phyloP scores from a whole-genome alignment of 83 land plant species.

The Diphasiastrum complanatum region DNA sequence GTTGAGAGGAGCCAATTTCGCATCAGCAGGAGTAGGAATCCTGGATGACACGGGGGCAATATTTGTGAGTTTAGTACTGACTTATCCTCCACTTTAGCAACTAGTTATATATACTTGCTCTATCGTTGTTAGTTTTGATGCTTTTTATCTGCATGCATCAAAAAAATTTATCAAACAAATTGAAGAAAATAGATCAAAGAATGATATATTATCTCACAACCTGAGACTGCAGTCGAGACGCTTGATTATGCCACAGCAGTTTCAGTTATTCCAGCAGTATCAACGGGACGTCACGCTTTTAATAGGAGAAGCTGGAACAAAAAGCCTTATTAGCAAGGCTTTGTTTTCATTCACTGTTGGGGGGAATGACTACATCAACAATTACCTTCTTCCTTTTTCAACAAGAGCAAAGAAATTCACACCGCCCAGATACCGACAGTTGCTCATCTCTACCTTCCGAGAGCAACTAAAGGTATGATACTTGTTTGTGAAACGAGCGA shows the following conservation, averaged over 20 bases:
- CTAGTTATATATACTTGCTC: not conserved
- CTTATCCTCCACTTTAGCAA: not conserved
- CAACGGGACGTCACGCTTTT: conserved; percentile 28
- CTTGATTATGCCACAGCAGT: conserved; percentile 37
- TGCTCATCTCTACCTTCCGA: conserved; percentile 38
- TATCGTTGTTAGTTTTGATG: not conserved
- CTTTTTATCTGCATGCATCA: not conserved
- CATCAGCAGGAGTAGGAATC: conserved; percentile 65
- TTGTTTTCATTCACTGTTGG: conserved; percentile 55
- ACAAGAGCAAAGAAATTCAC: conserved; percentile 28
- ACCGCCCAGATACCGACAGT: conserved; percentile 33
- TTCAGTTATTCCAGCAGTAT: conserved; percentile 36
- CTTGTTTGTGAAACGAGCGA: no score
- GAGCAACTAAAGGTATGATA: conserved; percentile 43
- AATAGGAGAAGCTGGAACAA: conserved; percentile 34
- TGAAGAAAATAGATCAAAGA: not conserved
- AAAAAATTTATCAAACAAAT: no score
- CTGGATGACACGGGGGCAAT: conserved; percentile 60
- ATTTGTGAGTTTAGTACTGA: conserved; percentile 33
- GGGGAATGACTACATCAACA: conserved; percentile 80
- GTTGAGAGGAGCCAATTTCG: conserved; percentile 52
- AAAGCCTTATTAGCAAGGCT: conserved; percentile 31
- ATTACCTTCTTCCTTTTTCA: conserved; percentile 50
- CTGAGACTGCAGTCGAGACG: conserved; percentile 38
- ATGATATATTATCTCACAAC: not conserved